phyloP scores from a whole-genome alignment of 177 flowering plant species.

The Vitis hybrid region DNA sequence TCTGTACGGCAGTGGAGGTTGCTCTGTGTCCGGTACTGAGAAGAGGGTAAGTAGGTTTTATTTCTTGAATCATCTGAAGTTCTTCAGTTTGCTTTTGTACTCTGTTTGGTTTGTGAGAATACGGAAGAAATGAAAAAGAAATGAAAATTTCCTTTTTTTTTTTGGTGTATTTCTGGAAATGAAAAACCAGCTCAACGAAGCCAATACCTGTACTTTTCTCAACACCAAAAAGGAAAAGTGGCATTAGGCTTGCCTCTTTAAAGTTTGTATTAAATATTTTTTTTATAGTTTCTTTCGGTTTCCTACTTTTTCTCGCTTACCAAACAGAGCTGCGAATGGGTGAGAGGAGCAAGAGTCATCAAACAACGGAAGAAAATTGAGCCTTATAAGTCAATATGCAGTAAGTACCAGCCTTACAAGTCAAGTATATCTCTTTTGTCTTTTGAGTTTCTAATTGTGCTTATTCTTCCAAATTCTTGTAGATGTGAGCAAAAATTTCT shows the following conservation, averaged over 20 bases:
- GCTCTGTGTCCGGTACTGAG: not conserved
- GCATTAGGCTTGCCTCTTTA: too few species aligned
- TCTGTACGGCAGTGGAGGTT: too few species aligned
- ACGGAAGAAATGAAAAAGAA: not conserved
- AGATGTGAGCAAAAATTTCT: slow-evolving; percentile 12
- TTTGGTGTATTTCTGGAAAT: not conserved
- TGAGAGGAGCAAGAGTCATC: not conserved
- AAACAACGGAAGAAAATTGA: not conserved
- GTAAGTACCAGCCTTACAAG: not conserved
- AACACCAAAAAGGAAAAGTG: not conserved
- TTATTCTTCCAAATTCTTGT: slow-evolving; percentile 7
- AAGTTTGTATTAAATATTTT: too few species aligned
- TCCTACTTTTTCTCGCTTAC: slow-evolving; percentile 9
- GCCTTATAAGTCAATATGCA: not conserved
- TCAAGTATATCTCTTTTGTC: too few species aligned
- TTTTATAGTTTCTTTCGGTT: not conserved
- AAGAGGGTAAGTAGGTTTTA: not conserved
- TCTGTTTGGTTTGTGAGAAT: slow-evolving; percentile 4
- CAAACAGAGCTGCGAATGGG: not conserved
- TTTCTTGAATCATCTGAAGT: not conserved
- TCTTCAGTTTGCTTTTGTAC: not conserved
- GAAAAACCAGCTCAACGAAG: not conserved
- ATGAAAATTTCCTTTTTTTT: not conserved
- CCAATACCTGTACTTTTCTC: not conserved
- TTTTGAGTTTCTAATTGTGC: not conserved